Evolutionary conservation across 2,329 filamentous ascomycete species (phyloP), one percentile per base, ranked within the genome.

Genomic region (Fusarium sp.): DNA sequence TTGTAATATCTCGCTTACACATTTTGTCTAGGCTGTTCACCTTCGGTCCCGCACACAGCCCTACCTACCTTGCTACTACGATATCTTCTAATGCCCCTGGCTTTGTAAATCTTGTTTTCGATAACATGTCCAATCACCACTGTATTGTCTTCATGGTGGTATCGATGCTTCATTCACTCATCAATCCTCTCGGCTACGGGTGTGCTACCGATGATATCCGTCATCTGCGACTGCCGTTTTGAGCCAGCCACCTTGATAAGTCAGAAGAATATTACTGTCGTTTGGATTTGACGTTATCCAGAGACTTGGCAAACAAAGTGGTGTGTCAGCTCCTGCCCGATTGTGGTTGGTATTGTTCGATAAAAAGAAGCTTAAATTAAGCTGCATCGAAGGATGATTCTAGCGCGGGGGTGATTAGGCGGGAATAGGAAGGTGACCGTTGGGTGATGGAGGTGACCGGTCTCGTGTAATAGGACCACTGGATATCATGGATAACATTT

Each of bases 281-380:
- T 8, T 24, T 18, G 17, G 20, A 40, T 40, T 20, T 6, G 18
- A 6, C 13, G 15, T 2, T 7, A 40, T 31, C 28, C 14, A 40
- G 13, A 2, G 39, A 33, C 45, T 51, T 42, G 39, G 51, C 44
- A 46, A 33, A 6, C 18, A 18, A 15, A 43, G 60, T 56, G 34
- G 33, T 45, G 24, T 39, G 34, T 38, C 34, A 17, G 26, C 43
- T 28, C 28, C 46, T 59, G 42, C 42, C 26, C 61, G 49, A 60
- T 66, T n/a, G 15, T 53, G 22, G 43, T 38, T 50, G 18, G 20
- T 36, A 49, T 55, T 33, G 33, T 53, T 51, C 38, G 24, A 43
- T 48, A 17, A 51, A 53, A 68, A 71, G 59, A 71, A 71, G 68
- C 68, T 71, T 71, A 71, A 71, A 71, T 71, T 71, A 71, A 71